A percentile compares a stretch with the other conserved stretches of the same genome.
These are phyloP conservation scores for Begonia peltatifolia DNA, from an alignment of 306 rosid species.

Conservation along the genomic window DNA sequence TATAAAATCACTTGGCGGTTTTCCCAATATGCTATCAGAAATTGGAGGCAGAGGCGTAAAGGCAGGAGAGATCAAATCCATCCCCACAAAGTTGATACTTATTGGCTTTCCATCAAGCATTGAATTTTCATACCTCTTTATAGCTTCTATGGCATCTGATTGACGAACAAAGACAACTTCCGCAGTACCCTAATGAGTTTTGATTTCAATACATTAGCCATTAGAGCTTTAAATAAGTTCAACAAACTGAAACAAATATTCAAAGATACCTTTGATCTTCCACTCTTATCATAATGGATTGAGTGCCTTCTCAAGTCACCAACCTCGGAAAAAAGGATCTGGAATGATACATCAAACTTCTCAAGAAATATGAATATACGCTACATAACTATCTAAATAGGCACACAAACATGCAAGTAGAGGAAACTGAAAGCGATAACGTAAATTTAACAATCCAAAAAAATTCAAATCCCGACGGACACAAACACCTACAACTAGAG, in stretches of 20 bases:
- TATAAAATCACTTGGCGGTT: slow-evolving; percentile 9
- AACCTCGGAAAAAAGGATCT: slow-evolving; percentile 44
- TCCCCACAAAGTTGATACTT: slow-evolving; percentile 46
- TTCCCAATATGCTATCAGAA: slow-evolving; percentile 15
- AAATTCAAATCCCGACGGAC: too few species aligned
- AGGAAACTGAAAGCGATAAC: too few species aligned
- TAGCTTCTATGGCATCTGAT: slow-evolving; percentile 44
- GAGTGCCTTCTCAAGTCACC: slow-evolving; percentile 35
- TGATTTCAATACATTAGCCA: too few species aligned
- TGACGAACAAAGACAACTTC: slow-evolving; percentile 35
- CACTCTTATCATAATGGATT: slow-evolving; percentile 44
- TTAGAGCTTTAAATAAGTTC: too few species aligned
- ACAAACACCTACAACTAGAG: too few species aligned
- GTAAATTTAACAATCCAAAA: too few species aligned
- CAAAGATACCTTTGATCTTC: slow-evolving; percentile 40
- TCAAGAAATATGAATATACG: too few species aligned
- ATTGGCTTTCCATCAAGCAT: slow-evolving; percentile 47
- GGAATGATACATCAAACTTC: slow-evolving; percentile 3
- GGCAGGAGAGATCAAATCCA: slow-evolving; percentile 11
- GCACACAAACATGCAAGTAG: too few species aligned
- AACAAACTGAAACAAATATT: background rate
- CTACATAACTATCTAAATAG: too few species aligned
- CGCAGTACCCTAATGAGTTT: slow-evolving; percentile 36
- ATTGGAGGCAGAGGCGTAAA: slow-evolving; percentile 2
- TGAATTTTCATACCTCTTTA: slow-evolving; percentile 37